Percentiles rank a stretch among this genome's conserved stretches.
Conservation (phyloP, 805 yeast species). For the Suhomyces faveliae region DNA sequence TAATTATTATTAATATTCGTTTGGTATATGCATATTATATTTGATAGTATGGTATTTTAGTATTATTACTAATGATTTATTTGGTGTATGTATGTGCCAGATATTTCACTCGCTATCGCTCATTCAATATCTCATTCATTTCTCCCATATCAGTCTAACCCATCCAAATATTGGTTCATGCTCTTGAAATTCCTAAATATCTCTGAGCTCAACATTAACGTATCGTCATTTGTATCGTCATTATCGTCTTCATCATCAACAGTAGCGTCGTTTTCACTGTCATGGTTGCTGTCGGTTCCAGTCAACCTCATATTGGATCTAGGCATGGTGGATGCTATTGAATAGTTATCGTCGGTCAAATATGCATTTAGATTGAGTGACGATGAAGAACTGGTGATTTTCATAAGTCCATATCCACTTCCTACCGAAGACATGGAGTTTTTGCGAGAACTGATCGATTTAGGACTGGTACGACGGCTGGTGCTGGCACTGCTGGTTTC, state of each 20-base stretch:
- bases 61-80: no score
- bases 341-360: slow-evolving; percentile 32
- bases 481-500: slow-evolving; percentile 1
- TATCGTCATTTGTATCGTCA: slow-evolving; percentile 1
- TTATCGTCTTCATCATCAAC: slow-evolving; percentile 3
- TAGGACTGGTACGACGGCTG: background rate
- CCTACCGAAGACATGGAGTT: slow-evolving; percentile 25
- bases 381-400: slow-evolving; percentile 40
- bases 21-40: no score
- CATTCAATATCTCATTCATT: no score
- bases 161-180: slow-evolving; percentile 8
- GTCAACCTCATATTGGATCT: background rate
- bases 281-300: background rate
- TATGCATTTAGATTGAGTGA: slow-evolving; percentile 43
- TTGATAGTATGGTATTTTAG: no score
- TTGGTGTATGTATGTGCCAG: no score
- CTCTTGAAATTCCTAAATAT: background rate
- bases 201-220: slow-evolving; percentile 5
- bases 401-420: slow-evolving; percentile 22
- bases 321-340: background rate
- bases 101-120: no score
- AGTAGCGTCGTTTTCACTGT: background rate
- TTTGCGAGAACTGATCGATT: slow-evolving; percentile 20
- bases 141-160: no score
- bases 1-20: no score